These are phyloP conservation scores for Neurospora sp. DNA, from an alignment of 495 filamentous ascomycete species.

Conservation along the genomic window DNA sequence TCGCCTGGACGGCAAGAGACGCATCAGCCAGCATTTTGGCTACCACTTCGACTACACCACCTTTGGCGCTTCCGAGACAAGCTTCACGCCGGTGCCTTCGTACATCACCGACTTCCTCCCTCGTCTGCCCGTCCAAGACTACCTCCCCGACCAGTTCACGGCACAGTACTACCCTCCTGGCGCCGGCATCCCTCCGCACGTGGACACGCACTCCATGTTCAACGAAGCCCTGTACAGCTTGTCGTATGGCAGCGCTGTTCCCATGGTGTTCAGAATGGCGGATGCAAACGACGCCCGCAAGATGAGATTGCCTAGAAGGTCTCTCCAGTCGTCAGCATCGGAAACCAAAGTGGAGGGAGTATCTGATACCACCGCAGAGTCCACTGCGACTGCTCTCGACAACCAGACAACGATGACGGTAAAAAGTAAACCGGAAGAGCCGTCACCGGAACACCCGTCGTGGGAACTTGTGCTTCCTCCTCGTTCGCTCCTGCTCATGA, in stretches of 20 bases:
- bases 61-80: conserved; percentile 17
- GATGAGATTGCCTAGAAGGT: conserved; percentile 22
- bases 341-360: neutral
- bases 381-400: neutral
- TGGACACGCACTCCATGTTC: conserved; percentile 26
- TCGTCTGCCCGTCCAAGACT: conserved; percentile 15
- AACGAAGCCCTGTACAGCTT: conserved; percentile 23
- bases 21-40: conserved; percentile 23
- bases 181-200: conserved; percentile 25
- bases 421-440: neutral
- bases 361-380: neutral
- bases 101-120: conserved; percentile 18
- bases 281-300: conserved; percentile 24
- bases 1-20: conserved; percentile 4
- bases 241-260: conserved; percentile 19
- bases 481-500: conserved; percentile 22
- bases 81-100: conserved; percentile 14
- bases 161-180: conserved; percentile 26
- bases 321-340: neutral
- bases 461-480: conserved; percentile 21
- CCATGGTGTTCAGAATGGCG: conserved; percentile 18
- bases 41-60: conserved; percentile 28
- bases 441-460: neutral
- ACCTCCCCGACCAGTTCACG: conserved; percentile 24
- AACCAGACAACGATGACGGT: neutral